phyloP scores from a whole-genome alignment of 2,329 filamentous ascomycete species.

The Cadophora gregata region DNA sequence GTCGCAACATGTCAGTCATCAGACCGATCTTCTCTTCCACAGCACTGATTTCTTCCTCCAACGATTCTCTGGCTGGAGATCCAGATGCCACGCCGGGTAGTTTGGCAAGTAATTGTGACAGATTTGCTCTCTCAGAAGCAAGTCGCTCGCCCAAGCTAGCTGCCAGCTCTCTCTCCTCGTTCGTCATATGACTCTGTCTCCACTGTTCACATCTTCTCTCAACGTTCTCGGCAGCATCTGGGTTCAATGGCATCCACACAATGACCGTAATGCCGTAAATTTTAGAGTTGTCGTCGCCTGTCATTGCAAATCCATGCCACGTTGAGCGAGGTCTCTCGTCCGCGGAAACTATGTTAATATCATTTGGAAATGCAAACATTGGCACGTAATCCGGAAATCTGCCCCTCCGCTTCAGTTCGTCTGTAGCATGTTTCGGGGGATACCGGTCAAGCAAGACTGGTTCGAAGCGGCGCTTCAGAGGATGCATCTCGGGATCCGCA shows the following conservation, averaged over 20 bases:
- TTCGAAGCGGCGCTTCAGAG: slow-evolving; percentile 90
- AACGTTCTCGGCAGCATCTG: slow-evolving; percentile 81
- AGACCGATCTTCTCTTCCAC: slow-evolving; percentile 97
- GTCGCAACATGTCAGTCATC: slow-evolving; percentile 95
- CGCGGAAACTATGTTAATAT: slow-evolving; percentile 94
- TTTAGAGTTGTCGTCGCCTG: slow-evolving; percentile 87
- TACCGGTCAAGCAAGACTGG: slow-evolving; percentile 96
- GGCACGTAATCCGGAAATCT: slow-evolving; percentile 96
- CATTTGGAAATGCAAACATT: slow-evolving; percentile 99
- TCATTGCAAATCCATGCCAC: slow-evolving; percentile 99
- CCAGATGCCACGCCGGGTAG: slow-evolving; percentile 82
- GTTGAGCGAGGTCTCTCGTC: slow-evolving; percentile 94
- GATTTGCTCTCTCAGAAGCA: slow-evolving; percentile 83
- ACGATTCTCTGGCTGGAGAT: slow-evolving; percentile 76
- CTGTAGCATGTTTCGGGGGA: slow-evolving; percentile 79
- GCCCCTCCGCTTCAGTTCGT: slow-evolving; percentile 80
- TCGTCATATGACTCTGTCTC: slow-evolving; percentile 87
- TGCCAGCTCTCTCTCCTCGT: slow-evolving; percentile 88
- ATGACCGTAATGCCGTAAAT: slow-evolving; percentile 91
- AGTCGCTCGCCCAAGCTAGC: slow-evolving; percentile 89
- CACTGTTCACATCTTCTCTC: slow-evolving; percentile 83
- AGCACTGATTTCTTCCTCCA: slow-evolving; percentile 93
- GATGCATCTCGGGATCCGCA: slow-evolving; percentile 91
- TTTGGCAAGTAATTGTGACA: slow-evolving; percentile 85
- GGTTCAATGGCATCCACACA: slow-evolving; percentile 87